Evolutionary conservation across 2,329 filamentous ascomycete genomes (phyloP), one percentile per base, ranked within the genome.

Genomic region (Claviceps monticola): DNA sequence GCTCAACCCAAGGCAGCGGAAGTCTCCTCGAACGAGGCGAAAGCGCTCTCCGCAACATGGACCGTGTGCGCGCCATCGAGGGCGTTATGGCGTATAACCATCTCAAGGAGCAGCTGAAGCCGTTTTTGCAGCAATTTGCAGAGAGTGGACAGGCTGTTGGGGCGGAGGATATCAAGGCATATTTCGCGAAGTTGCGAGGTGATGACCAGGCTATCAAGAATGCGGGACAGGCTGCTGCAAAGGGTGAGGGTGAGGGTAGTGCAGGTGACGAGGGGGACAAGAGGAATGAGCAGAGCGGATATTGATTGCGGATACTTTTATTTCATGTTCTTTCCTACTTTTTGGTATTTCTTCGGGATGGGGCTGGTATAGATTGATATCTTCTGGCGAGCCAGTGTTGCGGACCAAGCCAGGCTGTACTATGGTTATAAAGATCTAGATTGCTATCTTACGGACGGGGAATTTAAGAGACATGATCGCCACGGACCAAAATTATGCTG

Each of bases 1-100:
- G 72, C 34, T 80, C 75, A 4, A 81, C 78, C 2, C 74, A 80
- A 5, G 86, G 87, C 48, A 90, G 87, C 37, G 86, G 86, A 46
- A 93, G 86, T 56, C 74, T 98, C 2, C 81, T 94, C 37, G 90
- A 97, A 48, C 86, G 89, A 17, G 93, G 93, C 46, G 93, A 98
- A 70, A 91, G 88, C 47, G 91, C 90, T 0, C 76, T 98, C 29
- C 88, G 83, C 64, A 94, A 88, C 60, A 83, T 98, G 52, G 93
- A 98, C 64, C 86, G 93, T 2, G 91, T 97, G 7, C 78, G 84
- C 14, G 93, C 93, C 4, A 95, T 98, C 52, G 87, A 98, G 66
- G 93, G 93, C 16, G 91, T 95, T 46, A 96, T 97, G 89, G 91
- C 90, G 0, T 98, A 97, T 69, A 96, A 97, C 61, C 86, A 95